Base-by-base conservation (phyloP, 108 stramenopile genomes). In the Poteriospumella lacustris region DNA sequence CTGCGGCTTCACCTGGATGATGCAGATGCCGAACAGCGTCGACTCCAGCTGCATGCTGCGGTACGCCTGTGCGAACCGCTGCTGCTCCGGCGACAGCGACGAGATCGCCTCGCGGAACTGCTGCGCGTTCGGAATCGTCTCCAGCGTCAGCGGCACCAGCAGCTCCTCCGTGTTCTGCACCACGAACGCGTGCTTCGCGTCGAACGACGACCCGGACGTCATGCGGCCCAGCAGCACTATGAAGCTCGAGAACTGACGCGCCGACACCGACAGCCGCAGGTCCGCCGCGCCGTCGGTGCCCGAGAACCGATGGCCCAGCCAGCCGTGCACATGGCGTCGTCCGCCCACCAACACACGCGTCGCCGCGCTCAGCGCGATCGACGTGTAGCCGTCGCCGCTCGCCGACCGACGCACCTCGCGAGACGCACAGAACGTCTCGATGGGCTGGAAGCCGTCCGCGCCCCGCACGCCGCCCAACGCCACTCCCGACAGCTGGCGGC, bases 131-230 rank as follows among this genome's bases (percentile, higher is more conserved):
- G 94, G 94, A 58, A 95, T 59, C 29, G 84, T 87, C 33, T 90
- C 85, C n/a, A 91, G 43, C 2, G 91, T 68, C 39, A 95, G 56
- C 0, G 94, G 91, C 59, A 95, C 87, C 1, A 90, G 42, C 1
- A 92, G 80, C 58, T 93, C 91, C 75, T 95, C 94, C 86, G 92
- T 95, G 84, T 95, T 92, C 34, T 87, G 84, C 2, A 95, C 38
- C 39, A 95, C 89, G 58, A 92, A 88, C 0, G 91, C 94, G 82
- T 91, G 86, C 82, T 91, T 84, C 5, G 94, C 92, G 5, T 87
- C 83, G 42, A 95, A 86, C 15, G 73, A 69, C 39, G 87, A 75
- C 2, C 84, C 70, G 0, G 88, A 88, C 12, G 83, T 60, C 76
- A 95, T 91, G 12, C 42, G 89, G 24, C 94, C 94, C 67, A 92